Conservation (phyloP, 441 rosid species). For the Mallotus japonicus region DNA sequence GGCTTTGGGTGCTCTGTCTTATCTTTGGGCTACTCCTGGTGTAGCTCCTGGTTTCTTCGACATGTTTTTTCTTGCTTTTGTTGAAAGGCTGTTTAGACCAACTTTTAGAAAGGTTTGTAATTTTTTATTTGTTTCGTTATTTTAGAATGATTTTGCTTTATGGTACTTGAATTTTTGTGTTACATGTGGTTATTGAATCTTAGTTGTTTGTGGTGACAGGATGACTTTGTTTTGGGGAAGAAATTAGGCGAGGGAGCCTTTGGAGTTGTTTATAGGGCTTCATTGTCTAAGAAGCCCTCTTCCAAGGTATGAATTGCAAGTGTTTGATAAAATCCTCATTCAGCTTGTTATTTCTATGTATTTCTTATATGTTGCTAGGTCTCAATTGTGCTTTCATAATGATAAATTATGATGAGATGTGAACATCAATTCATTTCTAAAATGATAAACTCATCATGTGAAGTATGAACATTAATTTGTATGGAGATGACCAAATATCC, state of each 20-base stretch:
- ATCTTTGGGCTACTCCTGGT: slow-evolving; percentile 97
- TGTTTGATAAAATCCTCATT: slow-evolving; percentile 1
- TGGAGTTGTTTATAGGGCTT: slow-evolving; percentile 77
- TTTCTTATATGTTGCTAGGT: background rate
- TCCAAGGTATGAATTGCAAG: slow-evolving; percentile 42
- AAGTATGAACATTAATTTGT: background rate
- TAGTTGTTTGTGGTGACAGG: slow-evolving; percentile 49
- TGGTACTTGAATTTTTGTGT: slow-evolving; percentile 15
- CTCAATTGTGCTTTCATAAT: background rate
- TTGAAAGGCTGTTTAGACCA: slow-evolving; percentile 75
- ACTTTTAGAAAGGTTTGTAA: slow-evolving; percentile 62
- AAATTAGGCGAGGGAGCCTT: slow-evolving; percentile 95
- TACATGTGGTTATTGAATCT: slow-evolving; percentile 21
- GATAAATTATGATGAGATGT: background rate
- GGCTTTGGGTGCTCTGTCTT: slow-evolving; percentile 80
- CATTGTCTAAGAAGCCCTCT: slow-evolving; percentile 58
- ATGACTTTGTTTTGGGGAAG: slow-evolving; percentile 91
- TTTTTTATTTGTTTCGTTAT: background rate
- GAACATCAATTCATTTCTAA: background rate
- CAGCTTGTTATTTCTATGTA: background rate
- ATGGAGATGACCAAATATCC: background rate
- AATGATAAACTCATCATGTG: background rate
- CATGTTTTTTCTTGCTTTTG: slow-evolving; percentile 90
- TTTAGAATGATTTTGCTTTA: background rate
- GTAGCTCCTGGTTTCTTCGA: slow-evolving; percentile 97